Conservation (phyloP, 1,284 basidiomycete genomes). For the Singerocomus rubriflavus region DNA sequence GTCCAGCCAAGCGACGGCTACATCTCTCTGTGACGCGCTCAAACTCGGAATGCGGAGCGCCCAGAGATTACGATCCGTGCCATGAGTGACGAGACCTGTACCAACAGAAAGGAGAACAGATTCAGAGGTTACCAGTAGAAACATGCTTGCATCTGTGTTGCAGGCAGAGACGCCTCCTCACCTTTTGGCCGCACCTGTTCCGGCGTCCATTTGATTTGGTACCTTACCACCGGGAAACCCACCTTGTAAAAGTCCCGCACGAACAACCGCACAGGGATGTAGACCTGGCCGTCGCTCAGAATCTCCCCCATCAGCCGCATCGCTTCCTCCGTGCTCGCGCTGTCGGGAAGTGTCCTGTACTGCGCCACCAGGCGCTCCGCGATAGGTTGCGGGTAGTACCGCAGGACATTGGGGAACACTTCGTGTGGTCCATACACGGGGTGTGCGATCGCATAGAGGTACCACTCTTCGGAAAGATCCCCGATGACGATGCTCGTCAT, state of each 20-base stretch:
- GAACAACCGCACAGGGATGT: conserved; percentile 64
- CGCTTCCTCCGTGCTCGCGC: conserved; percentile 41
- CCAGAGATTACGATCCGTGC: conserved; percentile 54
- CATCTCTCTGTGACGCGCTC: conserved; percentile 12
- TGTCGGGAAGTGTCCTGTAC: conserved; percentile 41
- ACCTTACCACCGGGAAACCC: conserved; percentile 63
- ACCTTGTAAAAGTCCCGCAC: conserved; percentile 52
- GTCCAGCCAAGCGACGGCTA: conserved; percentile 36
- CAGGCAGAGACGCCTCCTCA: conserved; percentile 28
- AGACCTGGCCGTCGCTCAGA: conserved; percentile 65
- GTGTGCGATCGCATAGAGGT: conserved; percentile 68
- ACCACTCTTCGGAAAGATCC: conserved; percentile 74
- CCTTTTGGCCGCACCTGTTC: conserved; percentile 54
- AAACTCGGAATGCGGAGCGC: conserved; percentile 37
- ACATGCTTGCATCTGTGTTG: neutral
- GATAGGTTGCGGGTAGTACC: conserved; percentile 56
- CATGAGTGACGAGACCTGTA: conserved; percentile 70
- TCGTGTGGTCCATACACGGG: conserved; percentile 47
- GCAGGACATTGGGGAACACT: conserved; percentile 52
- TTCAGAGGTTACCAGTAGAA: neutral
- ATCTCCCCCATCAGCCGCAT: conserved; percentile 49
- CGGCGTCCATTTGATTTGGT: conserved; percentile 67
- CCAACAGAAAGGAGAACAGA: neutral
- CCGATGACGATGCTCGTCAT: conserved; percentile 61
- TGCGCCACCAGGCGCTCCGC: conserved; percentile 44